These are phyloP conservation scores for Turnera subulata DNA, from an alignment of 345 rosid species.

Conservation along the genomic window DNA sequence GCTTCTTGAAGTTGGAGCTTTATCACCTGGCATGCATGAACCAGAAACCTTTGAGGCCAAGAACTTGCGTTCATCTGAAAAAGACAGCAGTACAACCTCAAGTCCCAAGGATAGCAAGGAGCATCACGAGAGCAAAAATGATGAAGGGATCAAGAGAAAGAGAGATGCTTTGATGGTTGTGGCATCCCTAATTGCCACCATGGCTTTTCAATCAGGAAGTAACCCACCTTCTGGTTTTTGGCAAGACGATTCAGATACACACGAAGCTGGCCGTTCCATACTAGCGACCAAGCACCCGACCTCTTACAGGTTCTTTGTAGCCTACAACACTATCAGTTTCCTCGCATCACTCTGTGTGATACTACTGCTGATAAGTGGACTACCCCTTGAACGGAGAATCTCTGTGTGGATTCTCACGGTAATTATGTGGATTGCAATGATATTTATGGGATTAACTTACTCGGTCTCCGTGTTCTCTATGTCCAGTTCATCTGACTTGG, in stretches of 20 bases:
- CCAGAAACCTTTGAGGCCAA: background rate
- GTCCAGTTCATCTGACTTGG: too few species aligned
- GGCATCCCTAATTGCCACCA: too few species aligned
- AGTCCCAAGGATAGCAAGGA: background rate
- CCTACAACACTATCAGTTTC: conserved; percentile 18
- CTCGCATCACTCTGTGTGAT: conserved; percentile 31
- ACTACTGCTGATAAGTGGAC: conserved; percentile 27
- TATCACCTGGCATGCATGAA: background rate
- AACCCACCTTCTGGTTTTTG: conserved; percentile 30
- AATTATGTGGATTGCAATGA: too few species aligned
- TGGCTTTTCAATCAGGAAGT: conserved; percentile 31
- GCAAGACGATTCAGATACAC: conserved; percentile 16
- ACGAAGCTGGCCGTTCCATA: conserved; percentile 20
- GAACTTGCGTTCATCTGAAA: background rate
- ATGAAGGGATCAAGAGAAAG: too few species aligned
- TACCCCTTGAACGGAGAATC: conserved; percentile 24
- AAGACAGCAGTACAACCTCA: background rate
- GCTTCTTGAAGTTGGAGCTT: conserved; percentile 12
- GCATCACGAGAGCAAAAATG: too few species aligned
- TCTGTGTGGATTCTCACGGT: conserved; percentile 38
- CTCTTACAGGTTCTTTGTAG: conserved; percentile 10
- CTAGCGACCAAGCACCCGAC: conserved; percentile 6
- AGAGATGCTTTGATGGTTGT: too few species aligned
- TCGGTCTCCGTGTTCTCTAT: too few species aligned
- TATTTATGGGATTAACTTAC: too few species aligned